Evolutionary conservation across 768 basidiomycete genomes (phyloP), one percentile per base, ranked within the genome.

Genomic region (Suillus hirtellus): DNA sequence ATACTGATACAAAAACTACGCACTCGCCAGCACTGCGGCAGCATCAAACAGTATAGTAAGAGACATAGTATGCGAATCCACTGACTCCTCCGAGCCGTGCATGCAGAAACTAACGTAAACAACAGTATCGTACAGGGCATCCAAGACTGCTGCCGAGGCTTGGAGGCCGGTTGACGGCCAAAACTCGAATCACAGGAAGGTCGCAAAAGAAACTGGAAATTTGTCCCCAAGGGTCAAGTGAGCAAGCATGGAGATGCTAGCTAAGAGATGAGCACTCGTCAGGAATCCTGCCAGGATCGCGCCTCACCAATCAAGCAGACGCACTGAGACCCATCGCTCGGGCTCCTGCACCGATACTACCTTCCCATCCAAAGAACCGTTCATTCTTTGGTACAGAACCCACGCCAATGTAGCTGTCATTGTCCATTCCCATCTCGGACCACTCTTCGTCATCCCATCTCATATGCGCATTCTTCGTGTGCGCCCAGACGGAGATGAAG

Each of bases 401-500:
- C 49, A 73, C 68, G 46, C 69, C 71, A 49, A 71, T 70, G 61
- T 75, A 72, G 73, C 49, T 79, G 74, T 21, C 77, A 68, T 47
- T 72, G 72, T 65, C 79, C 70, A 61, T 71, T 75, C 70, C 83
- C 54, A 44, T 67, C 60, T 62, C 64, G 59, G 64, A 66, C 77
- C 56, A 58, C n/a, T 84, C 84, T 40, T 81, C 82, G 46, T 80
- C 80, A 35, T 77, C 78, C 79, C 82, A 86, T 60, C 78, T 84
- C 46, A 83, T 77, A 19, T 79, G 78, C 21, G 85, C 79, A 56
- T 85, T 84, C 69, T 83, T 84, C 38, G 89, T 89, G 50, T 90
- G 85, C 8, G 95, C 93, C 93, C 95, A 97, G 24, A 94, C 88
- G 1, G 93, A 90, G 63, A 97, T 84, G 78, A 96, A 98, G 61